Evolutionary conservation across 2,329 filamentous ascomycete genomes (phyloP), one percentile per base, ranked within the genome.

Genomic region (Fusarium citri): DNA sequence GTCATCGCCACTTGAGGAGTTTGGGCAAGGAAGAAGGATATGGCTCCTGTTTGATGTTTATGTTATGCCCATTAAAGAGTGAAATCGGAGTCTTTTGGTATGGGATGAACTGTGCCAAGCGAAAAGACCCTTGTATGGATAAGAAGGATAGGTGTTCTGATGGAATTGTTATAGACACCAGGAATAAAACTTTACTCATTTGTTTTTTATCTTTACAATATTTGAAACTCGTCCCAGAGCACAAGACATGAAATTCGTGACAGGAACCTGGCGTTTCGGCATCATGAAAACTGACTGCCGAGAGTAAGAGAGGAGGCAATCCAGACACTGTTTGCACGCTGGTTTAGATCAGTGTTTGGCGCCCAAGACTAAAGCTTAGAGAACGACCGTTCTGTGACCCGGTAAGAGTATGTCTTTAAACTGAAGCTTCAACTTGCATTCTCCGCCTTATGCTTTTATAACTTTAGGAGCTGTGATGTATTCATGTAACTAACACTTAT

Each of bases 171-270:
- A 57, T 60, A 71, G 61, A 60, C 22, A 41, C 18, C 18, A 23
- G n/a, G 30, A 68, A 54, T 50, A 58, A 46, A 31, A 63, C 43
- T 47, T 55, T 48, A 43, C 53, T 63, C 34, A 55, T 28, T 42
- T 37, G 16, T 37, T 56, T 31, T 55, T 68, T 14, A 47, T 15
- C 22, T 8, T 43, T 15, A n/a, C 16, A 37, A 47, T 20, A 15
- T n/a, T 25, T 11, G 14, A 37, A 49, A 12, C 14, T 9, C 18
- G 10, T 34, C n/a, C 12, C 7, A 18, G 28, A 23, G 8, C 15
- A 16, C 46, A 48, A 16, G 42, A 37, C 34, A n/a, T 37, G 9
- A 12, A n/a, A n/a, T n/a, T n/a, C 18, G 34, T n/a, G 34, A 37
- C 10, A n/a, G 34, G 34, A 37, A 37, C 18, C 18, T n/a, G 18